phyloP scores from a whole-genome alignment of 176 grass and related monocot genomes.

The Rhipidocladum racemiflorum region DNA sequence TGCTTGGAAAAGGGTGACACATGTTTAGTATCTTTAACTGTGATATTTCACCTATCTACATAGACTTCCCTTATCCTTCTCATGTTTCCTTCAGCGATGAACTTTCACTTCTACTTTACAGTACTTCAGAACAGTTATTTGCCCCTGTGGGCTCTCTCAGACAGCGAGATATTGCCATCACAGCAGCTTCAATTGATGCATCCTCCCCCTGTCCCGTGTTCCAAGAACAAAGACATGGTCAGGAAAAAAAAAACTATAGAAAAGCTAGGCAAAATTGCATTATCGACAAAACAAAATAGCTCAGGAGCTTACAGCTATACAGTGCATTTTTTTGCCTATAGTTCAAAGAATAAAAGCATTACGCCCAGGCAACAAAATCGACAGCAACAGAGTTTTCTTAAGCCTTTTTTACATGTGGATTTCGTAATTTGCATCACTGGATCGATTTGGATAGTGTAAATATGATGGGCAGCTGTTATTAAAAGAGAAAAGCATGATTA shows the following conservation, averaged over 20 bases:
- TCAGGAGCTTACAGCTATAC: neutral
- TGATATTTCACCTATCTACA: neutral
- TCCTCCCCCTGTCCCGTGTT: conserved; percentile 72
- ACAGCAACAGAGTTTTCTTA: neutral
- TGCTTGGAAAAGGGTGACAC: neutral
- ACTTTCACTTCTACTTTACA: conserved; percentile 37
- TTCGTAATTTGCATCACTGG: neutral
- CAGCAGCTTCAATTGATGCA: conserved; percentile 87
- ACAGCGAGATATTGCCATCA: conserved; percentile 75
- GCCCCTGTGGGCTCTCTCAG: conserved; percentile 60
- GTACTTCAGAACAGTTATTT: conserved; percentile 68
- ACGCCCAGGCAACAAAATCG: neutral
- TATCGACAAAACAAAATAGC: neutral
- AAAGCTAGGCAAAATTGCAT: neutral
- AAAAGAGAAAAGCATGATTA: neutral
- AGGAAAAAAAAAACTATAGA: neutral
- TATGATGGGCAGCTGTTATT: neutral
- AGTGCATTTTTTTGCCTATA: neutral
- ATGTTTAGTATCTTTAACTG: neutral
- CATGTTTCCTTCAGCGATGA: neutral
- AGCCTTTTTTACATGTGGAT: neutral
- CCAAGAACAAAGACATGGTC: conserved; percentile 21
- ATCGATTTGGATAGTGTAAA: neutral
- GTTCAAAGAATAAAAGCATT: neutral
- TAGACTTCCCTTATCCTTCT: neutral